Evolutionary conservation across 192 early-diverging fungal genomes (phyloP).

Genomic region (Podila epicladia): DNA sequence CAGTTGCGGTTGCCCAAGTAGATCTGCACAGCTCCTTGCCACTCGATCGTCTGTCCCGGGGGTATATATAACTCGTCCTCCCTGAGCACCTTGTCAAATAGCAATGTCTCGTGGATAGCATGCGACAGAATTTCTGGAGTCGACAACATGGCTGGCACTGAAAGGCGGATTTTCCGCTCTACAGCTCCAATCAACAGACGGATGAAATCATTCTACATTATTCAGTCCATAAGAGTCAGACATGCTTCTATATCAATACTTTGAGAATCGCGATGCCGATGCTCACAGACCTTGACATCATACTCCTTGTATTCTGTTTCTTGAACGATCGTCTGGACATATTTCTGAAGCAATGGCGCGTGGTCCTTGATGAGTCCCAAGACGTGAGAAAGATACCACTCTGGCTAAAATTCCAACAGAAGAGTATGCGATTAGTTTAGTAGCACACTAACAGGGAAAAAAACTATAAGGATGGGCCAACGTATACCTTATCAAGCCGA

Average conservation of each 20-base stretch:
- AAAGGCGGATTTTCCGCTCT: constrained; percentile 63
- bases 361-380: constrained; percentile 67
- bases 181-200: constrained; percentile 63
- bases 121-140: constrained; percentile 72
- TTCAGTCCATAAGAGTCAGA: neutral
- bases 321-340: constrained; percentile 70
- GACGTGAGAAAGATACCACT: constrained; percentile 78
- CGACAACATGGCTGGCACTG: constrained; percentile 58
- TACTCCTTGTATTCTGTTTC: constrained; percentile 51
- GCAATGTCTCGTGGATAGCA: constrained; percentile 69
- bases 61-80: constrained; percentile 67
- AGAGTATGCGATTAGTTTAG: neutral
- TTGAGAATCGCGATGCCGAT: neutral
- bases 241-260: neutral
- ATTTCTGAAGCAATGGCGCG: constrained; percentile 69
- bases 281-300: constrained; percentile 59
- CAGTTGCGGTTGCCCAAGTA: constrained; percentile 65
- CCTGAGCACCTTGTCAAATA: constrained; percentile 75
- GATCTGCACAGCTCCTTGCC: constrained; percentile 55
- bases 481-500: constrained; percentile 73
- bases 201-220: constrained; percentile 70
- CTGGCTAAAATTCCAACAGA: constrained; percentile 58
- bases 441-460: neutral
- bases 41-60: constrained; percentile 50
- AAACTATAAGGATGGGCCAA: neutral